phyloP scores from a whole-genome alignment of 2,329 filamentous ascomycete genomes.

The Neurospora sp. region DNA sequence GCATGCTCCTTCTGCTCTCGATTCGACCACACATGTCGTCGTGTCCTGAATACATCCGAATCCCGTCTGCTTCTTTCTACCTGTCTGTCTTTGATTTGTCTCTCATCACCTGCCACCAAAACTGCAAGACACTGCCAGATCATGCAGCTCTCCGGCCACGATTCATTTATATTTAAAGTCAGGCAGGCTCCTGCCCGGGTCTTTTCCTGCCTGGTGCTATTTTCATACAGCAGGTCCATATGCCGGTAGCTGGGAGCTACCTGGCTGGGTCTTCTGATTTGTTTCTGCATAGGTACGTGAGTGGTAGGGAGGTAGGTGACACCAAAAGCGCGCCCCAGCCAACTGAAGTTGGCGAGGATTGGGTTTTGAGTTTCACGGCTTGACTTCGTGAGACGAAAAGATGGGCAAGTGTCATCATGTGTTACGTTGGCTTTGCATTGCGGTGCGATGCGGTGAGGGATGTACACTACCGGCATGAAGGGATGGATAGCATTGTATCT shows the following conservation, averaged over 20 bases:
- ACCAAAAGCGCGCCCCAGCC: background rate
- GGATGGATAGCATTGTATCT: too few species aligned
- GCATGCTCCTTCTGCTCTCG: background rate
- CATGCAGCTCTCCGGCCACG: background rate
- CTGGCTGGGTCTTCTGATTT: background rate
- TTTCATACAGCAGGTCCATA: background rate
- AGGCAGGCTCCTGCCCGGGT: too few species aligned
- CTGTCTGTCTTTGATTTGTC: background rate
- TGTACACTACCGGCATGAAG: background rate
- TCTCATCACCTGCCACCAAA: background rate
- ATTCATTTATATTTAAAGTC: background rate
- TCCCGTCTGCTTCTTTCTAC: too few species aligned
- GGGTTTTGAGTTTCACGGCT: background rate
- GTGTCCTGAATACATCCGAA: background rate
- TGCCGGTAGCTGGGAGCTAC: background rate
- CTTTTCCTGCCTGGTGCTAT: background rate
- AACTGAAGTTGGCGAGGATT: background rate
- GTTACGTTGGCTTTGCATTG: background rate
- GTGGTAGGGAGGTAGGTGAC: background rate
- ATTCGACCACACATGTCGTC: background rate
- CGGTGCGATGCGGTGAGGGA: background rate
- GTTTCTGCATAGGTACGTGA: background rate
- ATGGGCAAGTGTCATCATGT: background rate
- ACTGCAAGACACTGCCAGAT: background rate
- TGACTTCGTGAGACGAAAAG: background rate